Evolutionary conservation across 2,329 filamentous ascomycete genomes (phyloP), one percentile per base, ranked within the genome.

Genomic region (Lachnellula arida): DNA sequence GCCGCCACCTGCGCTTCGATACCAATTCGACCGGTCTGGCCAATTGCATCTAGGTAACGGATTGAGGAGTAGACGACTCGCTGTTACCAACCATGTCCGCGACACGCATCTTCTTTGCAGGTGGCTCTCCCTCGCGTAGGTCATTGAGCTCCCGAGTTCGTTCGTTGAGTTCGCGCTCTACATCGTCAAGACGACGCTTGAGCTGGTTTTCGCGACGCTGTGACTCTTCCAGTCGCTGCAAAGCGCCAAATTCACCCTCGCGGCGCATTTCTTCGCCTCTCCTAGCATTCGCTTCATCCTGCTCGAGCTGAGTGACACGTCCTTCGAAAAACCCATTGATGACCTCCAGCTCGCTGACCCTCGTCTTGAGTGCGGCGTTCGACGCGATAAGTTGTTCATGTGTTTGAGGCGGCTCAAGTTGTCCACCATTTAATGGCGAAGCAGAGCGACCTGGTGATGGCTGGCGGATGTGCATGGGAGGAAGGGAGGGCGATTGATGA

Each of bases 331-430:
- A 77, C 68, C 89, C 88, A 67, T 92, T 97, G 76, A 99, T 97
- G 51, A 99, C 82, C 70, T 99, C 94, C 23, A 99, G 81, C 72
- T 99, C 94, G 65, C 87, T 94, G 35, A 99, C 93, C 43, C 94
- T 86, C 0, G 94, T 99, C 75, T 95, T 96, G n/a, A 97, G 79
- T 50, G 86, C 87, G 5, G 89, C 89, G 71, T 96, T 96, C 59
- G 87, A 83, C 1, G 87, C 86, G 51, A 91, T 77, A 23, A 96
- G 81, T 58, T 89, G 86, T 68, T 96, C 89, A 70, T 90, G 91
- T 3, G 86, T 87, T 68, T 91, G 87, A 0, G 88, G 84, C 4
- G 83, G 78, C 56, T 92, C 89, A 54, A 86, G 76, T 48, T 86
- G 85, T 57, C 81, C 74, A 50, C 75, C 76, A 60, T 84, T 81